phyloP scores from a whole-genome alignment of 176 grass and related monocot species.

The Alopecurus myosuroides region DNA sequence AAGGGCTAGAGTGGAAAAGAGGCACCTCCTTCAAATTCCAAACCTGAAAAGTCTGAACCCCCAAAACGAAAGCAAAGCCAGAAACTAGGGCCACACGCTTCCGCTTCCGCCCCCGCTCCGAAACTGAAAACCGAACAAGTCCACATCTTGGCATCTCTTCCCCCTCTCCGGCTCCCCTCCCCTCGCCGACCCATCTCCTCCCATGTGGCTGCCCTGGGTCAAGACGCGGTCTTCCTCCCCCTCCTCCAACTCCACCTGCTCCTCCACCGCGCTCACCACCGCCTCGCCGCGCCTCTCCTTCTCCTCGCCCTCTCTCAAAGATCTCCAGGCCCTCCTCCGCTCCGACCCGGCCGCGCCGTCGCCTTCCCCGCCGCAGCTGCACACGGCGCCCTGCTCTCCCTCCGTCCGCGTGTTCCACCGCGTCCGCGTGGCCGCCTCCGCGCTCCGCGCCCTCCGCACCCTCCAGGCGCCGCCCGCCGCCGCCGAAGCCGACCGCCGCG shows the following conservation, averaged over 20 bases:
- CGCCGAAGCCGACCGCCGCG: conserved; percentile 42
- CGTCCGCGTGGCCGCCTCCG: conserved; percentile 45
- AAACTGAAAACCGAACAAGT: conserved; percentile 38
- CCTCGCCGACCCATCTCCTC: background rate
- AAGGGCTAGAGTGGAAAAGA: background rate
- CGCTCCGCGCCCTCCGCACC: conserved; percentile 45
- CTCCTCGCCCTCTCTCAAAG: conserved; percentile 59
- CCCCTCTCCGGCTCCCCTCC: conserved; percentile 9
- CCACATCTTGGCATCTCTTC: conserved; percentile 9
- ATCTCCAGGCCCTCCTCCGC: conserved; percentile 51
- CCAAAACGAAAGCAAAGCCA: background rate
- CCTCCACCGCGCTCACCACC: conserved; percentile 21
- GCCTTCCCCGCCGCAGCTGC: background rate
- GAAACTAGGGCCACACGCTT: background rate
- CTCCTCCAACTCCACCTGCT: background rate
- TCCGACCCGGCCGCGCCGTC: conserved; percentile 21
- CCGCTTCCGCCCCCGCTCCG: background rate
- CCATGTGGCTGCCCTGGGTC: conserved; percentile 71
- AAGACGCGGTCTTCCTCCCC: conserved; percentile 47
- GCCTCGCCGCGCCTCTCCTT: conserved; percentile 47
- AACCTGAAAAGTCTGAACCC: background rate
- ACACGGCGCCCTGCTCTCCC: conserved; percentile 15
- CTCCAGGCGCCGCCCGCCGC: conserved; percentile 19
- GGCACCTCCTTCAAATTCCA: conserved; percentile 11
- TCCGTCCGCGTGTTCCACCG: conserved; percentile 52